phyloP scores from a whole-genome alignment of 306 rosid genomes.

The Hippophae gyantsensis region DNA sequence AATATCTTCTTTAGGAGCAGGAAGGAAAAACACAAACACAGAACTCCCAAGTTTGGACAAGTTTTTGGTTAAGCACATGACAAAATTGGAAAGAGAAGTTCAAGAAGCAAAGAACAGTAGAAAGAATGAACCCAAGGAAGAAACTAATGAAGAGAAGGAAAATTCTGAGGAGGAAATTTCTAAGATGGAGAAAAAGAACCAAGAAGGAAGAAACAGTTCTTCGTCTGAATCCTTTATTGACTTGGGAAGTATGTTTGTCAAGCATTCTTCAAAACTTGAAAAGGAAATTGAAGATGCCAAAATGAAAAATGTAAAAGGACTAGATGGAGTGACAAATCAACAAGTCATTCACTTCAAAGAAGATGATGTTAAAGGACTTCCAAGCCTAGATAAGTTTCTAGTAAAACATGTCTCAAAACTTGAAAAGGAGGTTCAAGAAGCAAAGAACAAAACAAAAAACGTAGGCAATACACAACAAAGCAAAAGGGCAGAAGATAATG shows the following conservation, averaged over 20 bases:
- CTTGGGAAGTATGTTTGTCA: constrained; percentile 43
- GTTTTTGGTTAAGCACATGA: constrained; percentile 68
- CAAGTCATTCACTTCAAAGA: constrained; percentile 22
- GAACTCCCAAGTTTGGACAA: constrained; percentile 87
- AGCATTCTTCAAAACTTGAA: constrained; percentile 29
- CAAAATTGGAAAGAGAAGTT: constrained; percentile 80
- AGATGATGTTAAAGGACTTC: constrained; percentile 42
- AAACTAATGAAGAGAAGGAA: constrained; percentile 17
- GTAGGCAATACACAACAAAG: constrained; percentile 19
- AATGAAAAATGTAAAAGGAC: constrained; percentile 4
- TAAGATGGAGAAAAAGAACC: too few relatives aligned
- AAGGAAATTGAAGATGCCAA: constrained; percentile 32
- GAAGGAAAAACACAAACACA: constrained; percentile 43
- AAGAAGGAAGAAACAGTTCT: constrained; percentile 3
- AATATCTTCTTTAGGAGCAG: constrained; percentile 33
- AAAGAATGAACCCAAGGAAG: constrained; percentile 31
- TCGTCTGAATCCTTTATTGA: constrained; percentile 30
- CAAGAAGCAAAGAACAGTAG: constrained; percentile 61
- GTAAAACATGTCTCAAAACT: constrained; percentile 75
- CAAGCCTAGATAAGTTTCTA: constrained; percentile 66
- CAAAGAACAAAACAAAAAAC: constrained; percentile 40
- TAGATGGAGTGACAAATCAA: constrained; percentile 16
- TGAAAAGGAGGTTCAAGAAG: constrained; percentile 79
- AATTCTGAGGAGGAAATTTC: constrained; percentile 5
- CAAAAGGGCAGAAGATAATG: constrained; percentile 14